These are phyloP conservation scores for Vanrija humicola DNA, from an alignment of 1,284 basidiomycete species.

Conservation along the genomic window DNA sequence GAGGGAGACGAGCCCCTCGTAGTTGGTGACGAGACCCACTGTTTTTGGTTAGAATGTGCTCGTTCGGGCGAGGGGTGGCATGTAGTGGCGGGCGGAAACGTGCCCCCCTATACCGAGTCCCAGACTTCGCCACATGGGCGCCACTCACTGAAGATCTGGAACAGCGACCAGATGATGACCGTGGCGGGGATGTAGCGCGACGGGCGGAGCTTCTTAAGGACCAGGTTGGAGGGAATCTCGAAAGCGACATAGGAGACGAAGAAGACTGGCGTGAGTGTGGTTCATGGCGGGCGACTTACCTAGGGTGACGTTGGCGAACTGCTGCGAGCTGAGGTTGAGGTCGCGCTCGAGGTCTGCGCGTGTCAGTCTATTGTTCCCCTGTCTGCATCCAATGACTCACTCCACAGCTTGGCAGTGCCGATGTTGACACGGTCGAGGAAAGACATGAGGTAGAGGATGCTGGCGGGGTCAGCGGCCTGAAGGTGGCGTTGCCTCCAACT, in stretches of 20 bases:
- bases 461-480: conserved; percentile 4
- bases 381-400: neutral
- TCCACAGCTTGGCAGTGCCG: conserved; percentile 45
- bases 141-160: conserved; percentile 40
- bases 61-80: no score
- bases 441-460: conserved; percentile 43
- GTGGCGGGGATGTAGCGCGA: conserved; percentile 47
- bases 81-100: no score
- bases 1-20: conserved; percentile 44
- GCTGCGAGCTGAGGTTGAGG: conserved; percentile 43
- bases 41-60: no score
- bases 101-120: no score
- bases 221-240: conserved; percentile 50
- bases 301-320: conserved; percentile 45
- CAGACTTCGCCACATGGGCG: no score
- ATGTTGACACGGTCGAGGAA: conserved; percentile 54
- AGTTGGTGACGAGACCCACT: conserved; percentile 50
- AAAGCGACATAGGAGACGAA: conserved; percentile 46
- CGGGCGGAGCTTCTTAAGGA: conserved; percentile 49
- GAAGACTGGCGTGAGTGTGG: conserved; percentile 30
- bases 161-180: conserved; percentile 41
- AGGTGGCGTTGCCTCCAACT: neutral
- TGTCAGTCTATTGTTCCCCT: neutral
- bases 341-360: conserved; percentile 41
- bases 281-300: neutral